Conservation (phyloP, 306 rosid species). For the Quercus mongolica region DNA sequence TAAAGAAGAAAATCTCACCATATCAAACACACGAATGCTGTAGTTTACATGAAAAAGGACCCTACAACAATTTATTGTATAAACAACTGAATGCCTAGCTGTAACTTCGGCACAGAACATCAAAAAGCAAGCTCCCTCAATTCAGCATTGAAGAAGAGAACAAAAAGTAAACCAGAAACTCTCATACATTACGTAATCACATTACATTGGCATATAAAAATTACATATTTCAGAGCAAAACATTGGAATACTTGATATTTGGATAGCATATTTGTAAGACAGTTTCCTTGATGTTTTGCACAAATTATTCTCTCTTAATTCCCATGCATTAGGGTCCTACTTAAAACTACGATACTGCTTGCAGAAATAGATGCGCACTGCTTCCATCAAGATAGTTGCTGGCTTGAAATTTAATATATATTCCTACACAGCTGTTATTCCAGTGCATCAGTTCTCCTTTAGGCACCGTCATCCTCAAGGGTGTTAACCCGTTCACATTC, state of each 20-base stretch:
- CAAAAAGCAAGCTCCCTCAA: not conserved
- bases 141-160: not conserved
- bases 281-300: not conserved
- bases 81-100: too few relatives aligned
- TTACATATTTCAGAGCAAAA: not conserved
- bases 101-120: too few relatives aligned
- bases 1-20: too few relatives aligned
- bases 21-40: too few relatives aligned
- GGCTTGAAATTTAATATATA: not conserved
- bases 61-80: too few relatives aligned
- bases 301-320: slow-evolving; percentile 5
- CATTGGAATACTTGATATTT: not conserved
- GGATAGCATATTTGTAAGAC: not conserved
- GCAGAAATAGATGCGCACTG: slow-evolving; percentile 3
- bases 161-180: not conserved
- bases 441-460: slow-evolving; percentile 6
- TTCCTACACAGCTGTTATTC: not conserved
- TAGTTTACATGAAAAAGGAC: not conserved
- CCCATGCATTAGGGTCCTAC: not conserved
- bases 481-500: slow-evolving; percentile 89
- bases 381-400: slow-evolving; percentile 17
- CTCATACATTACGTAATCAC: not conserved
- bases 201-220: not conserved
- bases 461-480: slow-evolving; percentile 70
- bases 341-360: slow-evolving; percentile 3